Evolutionary conservation across 2,329 filamentous ascomycete species (phyloP), one percentile per base, ranked within the genome.

Genomic region (Claviceps monticola): DNA sequence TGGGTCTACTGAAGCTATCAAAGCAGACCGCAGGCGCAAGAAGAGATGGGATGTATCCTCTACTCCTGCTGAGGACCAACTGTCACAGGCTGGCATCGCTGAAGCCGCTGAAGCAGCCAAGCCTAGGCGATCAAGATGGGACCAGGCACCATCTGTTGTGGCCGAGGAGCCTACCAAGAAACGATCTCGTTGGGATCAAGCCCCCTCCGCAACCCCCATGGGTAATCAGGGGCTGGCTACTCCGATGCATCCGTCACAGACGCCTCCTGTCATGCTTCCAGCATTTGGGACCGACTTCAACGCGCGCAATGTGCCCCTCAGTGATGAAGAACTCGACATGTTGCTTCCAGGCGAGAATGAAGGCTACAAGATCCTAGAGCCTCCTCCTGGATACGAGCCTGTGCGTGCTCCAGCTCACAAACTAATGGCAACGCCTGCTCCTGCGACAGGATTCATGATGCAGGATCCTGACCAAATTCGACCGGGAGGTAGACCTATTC

Each of bases 391-490:
- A 37, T 98, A 97, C 64, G 88, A 87, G 46, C 89, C 90, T 5
- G 79, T 88, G 26, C 82, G 86, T 51, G 83, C 85, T 37, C 80
- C 87, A 49, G 77, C 88, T 38, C 81, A 89, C 65, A 87, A 87
- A 64, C 70, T 88, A 44, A 81, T 83, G 70, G 77, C 82, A 41
- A 86, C 88, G 14, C 82, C 88, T 41, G 76, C 82, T 14, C 80
- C 87, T n/a, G 75, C 86, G 23, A 80, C 79, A 43, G 93, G 93
- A 2, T 98, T 97, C 71, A 93, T 95, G 84, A 95, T 96, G 82
- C 93, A 97, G 65, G 89, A 98, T 59, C 87, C 89, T 8, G 89
- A 94, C 59, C 89, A 86, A 63, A 82, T 83, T 54, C 80, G 88
- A 57, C 74, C 86, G 48, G 80, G 91, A 63, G 88, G 89, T 58